Percentiles rank a stretch among this genome's conserved stretches.
These are phyloP conservation scores for Solanum commersonii DNA, from an alignment of 257 asterid species.

Conservation along the genomic window DNA sequence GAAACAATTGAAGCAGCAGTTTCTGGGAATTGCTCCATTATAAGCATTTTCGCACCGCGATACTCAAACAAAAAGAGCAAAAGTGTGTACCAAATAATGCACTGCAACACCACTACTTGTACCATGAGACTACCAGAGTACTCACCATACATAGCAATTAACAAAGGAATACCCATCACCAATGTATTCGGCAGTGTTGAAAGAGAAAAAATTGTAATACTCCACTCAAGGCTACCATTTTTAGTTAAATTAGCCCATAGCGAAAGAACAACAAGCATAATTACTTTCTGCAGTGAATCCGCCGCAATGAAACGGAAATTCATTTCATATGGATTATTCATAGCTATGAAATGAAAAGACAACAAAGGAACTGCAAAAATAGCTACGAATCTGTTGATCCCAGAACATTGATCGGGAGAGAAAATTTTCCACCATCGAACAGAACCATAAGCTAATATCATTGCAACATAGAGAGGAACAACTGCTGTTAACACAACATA, in stretches of 20 bases:
- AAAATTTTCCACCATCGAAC: constrained; percentile 98
- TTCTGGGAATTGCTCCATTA: constrained; percentile 81
- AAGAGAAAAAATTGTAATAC: constrained; percentile 72
- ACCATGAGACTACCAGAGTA: constrained; percentile 71
- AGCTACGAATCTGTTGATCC: constrained; percentile 87
- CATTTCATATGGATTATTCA: constrained; percentile 67
- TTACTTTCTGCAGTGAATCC: constrained; percentile 62
- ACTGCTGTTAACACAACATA: constrained; percentile 78
- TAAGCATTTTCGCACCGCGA: constrained; percentile 77
- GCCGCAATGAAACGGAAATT: constrained; percentile 86
- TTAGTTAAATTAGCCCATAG: constrained; percentile 60
- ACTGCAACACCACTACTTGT: constrained; percentile 77
- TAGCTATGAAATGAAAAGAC: constrained; percentile 79
- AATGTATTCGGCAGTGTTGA: constrained; percentile 87
- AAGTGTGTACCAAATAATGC: constrained; percentile 87
- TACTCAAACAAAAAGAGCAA: constrained; percentile 69
- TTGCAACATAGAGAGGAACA: constrained; percentile 81
- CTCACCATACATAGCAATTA: constrained; percentile 76
- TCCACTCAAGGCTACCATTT: constrained; percentile 85
- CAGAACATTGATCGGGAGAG: constrained; percentile 92
- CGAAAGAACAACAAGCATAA: constrained; percentile 55
- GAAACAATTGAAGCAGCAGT: constrained; percentile 86
- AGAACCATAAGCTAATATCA: constrained; percentile 90
- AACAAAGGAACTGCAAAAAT: constrained; percentile 82
- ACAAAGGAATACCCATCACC: constrained; percentile 83